Evolutionary conservation across 768 basidiomycete genomes (phyloP).

Genomic region (Podaxis sp.): DNA sequence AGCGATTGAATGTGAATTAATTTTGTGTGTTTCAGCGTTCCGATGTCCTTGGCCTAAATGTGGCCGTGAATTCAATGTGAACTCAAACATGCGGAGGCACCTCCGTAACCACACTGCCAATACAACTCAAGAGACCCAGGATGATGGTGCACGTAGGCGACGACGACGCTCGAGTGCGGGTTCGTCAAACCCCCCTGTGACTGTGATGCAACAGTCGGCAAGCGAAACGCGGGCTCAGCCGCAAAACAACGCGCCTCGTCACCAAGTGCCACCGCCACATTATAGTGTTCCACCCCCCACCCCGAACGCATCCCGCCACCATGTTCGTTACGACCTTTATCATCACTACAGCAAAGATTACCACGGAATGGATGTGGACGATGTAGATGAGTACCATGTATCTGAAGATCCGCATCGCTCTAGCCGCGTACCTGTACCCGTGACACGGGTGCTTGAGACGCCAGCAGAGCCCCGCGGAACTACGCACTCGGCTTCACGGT

Average conservation of each 20-base stretch:
- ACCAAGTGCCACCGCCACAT: slow-evolving; percentile 7
- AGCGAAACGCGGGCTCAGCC: neutral
- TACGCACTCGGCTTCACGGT: neutral
- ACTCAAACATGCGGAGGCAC: slow-evolving; percentile 83
- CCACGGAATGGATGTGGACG: slow-evolving; percentile 22
- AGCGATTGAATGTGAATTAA: slow-evolving; percentile 3
- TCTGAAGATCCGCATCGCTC: slow-evolving; percentile 18
- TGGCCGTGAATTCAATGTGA: slow-evolving; percentile 78
- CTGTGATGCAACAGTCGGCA: slow-evolving; percentile 5
- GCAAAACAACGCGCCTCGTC: neutral
- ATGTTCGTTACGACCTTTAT: slow-evolving; percentile 2
- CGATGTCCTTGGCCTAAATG: slow-evolving; percentile 74
- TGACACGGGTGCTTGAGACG: neutral
- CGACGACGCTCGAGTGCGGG: slow-evolving; percentile 19
- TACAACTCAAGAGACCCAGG: slow-evolving; percentile 29
- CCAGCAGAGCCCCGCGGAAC: slow-evolving; percentile 8
- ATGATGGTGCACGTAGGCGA: slow-evolving; percentile 28
- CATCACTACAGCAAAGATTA: slow-evolving; percentile 18
- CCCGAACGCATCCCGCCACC: slow-evolving; percentile 2
- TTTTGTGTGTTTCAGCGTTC: slow-evolving; percentile 49
- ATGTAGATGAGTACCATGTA: slow-evolving; percentile 23
- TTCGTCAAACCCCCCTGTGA: neutral
- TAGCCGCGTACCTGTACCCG: slow-evolving; percentile 1
- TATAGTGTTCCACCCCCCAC: slow-evolving; percentile 2
- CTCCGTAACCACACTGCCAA: slow-evolving; percentile 62